Evolutionary conservation across 495 filamentous ascomycete genomes (phyloP), one percentile per base, ranked within the genome.

Genomic region (Trichoderma orchidacearum): DNA sequence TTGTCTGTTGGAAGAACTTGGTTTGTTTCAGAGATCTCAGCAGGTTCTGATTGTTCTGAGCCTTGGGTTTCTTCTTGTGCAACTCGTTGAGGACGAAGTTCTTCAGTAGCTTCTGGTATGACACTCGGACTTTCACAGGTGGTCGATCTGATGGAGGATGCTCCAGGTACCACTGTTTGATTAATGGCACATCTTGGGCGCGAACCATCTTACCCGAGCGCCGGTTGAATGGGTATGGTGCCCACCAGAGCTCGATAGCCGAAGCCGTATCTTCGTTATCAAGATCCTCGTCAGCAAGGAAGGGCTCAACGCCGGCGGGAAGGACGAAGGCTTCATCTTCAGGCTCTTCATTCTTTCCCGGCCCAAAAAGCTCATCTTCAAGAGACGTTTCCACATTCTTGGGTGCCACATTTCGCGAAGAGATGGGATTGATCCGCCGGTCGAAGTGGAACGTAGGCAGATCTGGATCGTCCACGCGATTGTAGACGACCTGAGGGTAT

Each of bases 1-100:
- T 95, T 0, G 94, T 99, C 64, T 96, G 92, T 74, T 99, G 94
- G 79, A 99, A 99, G 72, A 97, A 99, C 66, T 97, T 99, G 27
- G 94, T 99, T 51, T 86, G 83, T 67, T 95, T 96, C 61, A 99
- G 66, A 0, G 87, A 92, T 63, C 82, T 85, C 68, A 96, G 79
- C 51, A 99, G 71, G 67, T 90, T 87, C 70, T 99, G 94, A 66
- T 92, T 95, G 71, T 89, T 95, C 61, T 95, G 85, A 5, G 91
- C 87, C 75, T 99, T 97, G 9, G 90, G 89, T 58, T 85, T 85
- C 65, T 86, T 92, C 72, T 92, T 93, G 66, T 99, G 94, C 27
- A 99, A 74, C 67, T 96, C 90, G 61, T 99, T 99, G 60, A 99
- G 81, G 23, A 99, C 94, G 61, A 83, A 99, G 4, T 86, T 91